Evolutionary conservation across 306 rosid genomes (phyloP).

Genomic region (Begonia peltatifolia): DNA sequence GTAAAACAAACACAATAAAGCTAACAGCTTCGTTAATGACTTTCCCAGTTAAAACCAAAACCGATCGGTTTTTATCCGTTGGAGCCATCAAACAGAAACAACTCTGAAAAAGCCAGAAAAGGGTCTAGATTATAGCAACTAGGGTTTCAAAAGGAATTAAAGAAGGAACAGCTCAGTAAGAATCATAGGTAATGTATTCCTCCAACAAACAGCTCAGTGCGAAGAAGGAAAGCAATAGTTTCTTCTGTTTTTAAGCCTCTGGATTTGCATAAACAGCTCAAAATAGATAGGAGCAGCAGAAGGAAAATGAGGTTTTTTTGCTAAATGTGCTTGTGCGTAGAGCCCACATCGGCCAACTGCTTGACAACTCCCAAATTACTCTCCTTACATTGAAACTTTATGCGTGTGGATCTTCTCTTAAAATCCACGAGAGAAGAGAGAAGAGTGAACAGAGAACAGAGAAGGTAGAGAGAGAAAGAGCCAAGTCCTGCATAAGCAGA

Average conservation of each 20-base stretch:
- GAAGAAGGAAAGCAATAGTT: too few relatives aligned
- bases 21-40: constrained; percentile 50
- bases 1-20: constrained; percentile 38
- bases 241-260: too few relatives aligned
- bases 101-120: too few relatives aligned
- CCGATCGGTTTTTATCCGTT: constrained; percentile 26
- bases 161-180: too few relatives aligned
- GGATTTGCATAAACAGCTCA: neutral
- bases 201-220: too few relatives aligned
- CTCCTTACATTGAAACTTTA: constrained; percentile 20
- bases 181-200: too few relatives aligned
- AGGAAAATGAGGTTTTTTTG: neutral
- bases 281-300: neutral
- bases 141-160: too few relatives aligned
- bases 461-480: constrained; percentile 2
- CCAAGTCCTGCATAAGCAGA: constrained; percentile 16
- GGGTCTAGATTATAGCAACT: too few relatives aligned
- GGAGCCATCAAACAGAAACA: constrained; percentile 7
- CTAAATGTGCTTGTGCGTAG: neutral
- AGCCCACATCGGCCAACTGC: neutral
- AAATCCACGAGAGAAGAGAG: constrained; percentile 7
- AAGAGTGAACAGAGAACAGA: constrained; percentile 8
- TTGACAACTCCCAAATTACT: constrained; percentile 18
- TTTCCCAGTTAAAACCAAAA: constrained; percentile 22
- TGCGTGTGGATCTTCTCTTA: constrained; percentile 5